A percentile compares a stretch with the other conserved stretches of the same genome.
Conservation (phyloP, 75 land plant species). For the Pinus tabuliformis region DNA sequence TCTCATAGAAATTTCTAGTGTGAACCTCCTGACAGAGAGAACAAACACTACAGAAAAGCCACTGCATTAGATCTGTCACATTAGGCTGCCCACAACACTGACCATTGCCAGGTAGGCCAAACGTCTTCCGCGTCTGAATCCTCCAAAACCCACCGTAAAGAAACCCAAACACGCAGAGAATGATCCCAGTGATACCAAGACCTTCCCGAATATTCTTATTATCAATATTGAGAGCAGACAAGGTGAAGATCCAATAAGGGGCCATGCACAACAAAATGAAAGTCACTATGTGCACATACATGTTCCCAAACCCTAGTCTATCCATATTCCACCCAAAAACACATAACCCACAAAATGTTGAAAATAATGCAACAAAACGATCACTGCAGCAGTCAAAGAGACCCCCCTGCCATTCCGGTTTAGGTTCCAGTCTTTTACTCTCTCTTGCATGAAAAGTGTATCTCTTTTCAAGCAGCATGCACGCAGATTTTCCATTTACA, state of each 20-base stretch:
- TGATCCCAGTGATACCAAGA: conserved; percentile 46
- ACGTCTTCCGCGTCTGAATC: conserved; percentile 75
- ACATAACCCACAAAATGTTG: conserved; percentile 66
- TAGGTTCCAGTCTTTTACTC: conserved; percentile 27
- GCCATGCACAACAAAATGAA: conserved; percentile 78
- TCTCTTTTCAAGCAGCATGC: conserved; percentile 23
- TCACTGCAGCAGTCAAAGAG: conserved; percentile 60
- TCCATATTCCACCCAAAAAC: conserved; percentile 96
- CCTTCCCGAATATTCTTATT: conserved; percentile 44
- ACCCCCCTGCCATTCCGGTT: conserved; percentile 77
- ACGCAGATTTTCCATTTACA: conserved; percentile 1
- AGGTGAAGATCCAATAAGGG: conserved; percentile 72
- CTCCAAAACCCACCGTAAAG: conserved; percentile 95
- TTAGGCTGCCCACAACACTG: conserved; percentile 56
- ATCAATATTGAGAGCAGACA: conserved; percentile 73
- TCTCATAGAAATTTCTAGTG: conserved; percentile 65
- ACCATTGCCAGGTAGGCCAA: conserved; percentile 50
- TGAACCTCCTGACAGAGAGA: conserved; percentile 91
- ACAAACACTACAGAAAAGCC: conserved; percentile 86
- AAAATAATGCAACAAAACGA: conserved; percentile 35
- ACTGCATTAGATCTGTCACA: conserved; percentile 69
- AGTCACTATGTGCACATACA: conserved; percentile 83
- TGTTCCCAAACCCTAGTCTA: conserved; percentile 90
- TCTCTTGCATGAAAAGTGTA: conserved; percentile 48
- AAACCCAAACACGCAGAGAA: conserved; percentile 75